phyloP scores from a whole-genome alignment of 352 stramenopile genomes.

The Globisporangium camurandrum region DNA sequence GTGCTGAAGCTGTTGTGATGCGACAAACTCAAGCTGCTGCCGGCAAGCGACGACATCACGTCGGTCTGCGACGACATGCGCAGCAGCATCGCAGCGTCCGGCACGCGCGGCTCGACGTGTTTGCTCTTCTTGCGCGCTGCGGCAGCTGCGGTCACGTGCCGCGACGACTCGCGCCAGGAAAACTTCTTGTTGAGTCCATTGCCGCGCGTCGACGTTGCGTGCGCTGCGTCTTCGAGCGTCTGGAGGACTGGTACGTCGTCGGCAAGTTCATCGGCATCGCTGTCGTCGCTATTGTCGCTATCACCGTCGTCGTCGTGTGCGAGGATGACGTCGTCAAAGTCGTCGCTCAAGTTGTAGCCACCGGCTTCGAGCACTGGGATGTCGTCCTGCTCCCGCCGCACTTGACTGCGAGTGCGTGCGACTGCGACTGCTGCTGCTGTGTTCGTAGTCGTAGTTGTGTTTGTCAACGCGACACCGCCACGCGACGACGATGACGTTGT shows the following conservation, averaged over 20 bases:
- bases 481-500: background rate
- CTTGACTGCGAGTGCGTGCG: background rate
- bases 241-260: conserved; percentile 64
- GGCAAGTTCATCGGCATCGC: conserved; percentile 27
- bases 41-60: no score
- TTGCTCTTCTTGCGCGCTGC: conserved; percentile 7
- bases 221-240: conserved; percentile 49
- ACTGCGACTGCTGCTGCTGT: conserved; percentile 5
- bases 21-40: no score
- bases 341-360: conserved; percentile 12
- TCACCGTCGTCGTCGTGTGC: conserved; percentile 14
- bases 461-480: background rate
- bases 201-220: conserved; percentile 15
- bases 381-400: conserved; percentile 26
- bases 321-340: conserved; percentile 14
- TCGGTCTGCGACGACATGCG: conserved; percentile 45
- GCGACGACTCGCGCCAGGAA: conserved; percentile 32
- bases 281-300: conserved; percentile 19
- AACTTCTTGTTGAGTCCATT: conserved; percentile 38
- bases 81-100: conserved; percentile 37
- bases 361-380: conserved; percentile 59
- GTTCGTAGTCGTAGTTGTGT: background rate
- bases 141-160: conserved; percentile 9
- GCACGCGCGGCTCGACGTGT: conserved; percentile 23
- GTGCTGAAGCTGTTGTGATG: no score